A percentile compares a stretch with the other conserved stretches of the same genome.
These are phyloP conservation scores for Stylonectria norvegica DNA, from an alignment of 2,329 filamentous ascomycete species.

Conservation along the genomic window DNA sequence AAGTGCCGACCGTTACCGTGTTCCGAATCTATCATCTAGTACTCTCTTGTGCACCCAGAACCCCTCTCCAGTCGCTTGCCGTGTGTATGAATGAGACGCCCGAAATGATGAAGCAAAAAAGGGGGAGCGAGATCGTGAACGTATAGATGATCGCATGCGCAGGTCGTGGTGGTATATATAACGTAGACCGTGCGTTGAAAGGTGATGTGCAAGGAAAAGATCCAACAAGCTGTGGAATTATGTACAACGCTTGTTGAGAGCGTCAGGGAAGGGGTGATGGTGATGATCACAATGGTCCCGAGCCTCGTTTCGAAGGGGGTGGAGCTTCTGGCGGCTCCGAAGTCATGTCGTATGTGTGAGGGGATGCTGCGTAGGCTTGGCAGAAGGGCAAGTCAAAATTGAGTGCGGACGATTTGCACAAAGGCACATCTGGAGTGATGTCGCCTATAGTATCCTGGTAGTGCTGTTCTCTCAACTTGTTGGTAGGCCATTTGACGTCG, in stretches of 20 bases:
- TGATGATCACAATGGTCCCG: not conserved
- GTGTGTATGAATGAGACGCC: not conserved
- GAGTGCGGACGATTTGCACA: not conserved
- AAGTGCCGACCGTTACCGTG: too few relatives aligned
- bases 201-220: not conserved
- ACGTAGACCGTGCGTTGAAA: not conserved
- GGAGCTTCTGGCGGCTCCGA: not conserved
- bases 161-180: not conserved
- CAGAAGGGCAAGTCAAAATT: conserved; percentile 9
- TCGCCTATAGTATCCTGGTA: conserved; percentile 1
- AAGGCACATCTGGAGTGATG: conserved; percentile 5
- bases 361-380: not conserved
- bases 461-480: not conserved
- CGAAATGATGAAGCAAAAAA: not conserved
- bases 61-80: not conserved
- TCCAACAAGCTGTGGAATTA: not conserved
- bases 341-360: not conserved
- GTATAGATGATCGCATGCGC: not conserved
- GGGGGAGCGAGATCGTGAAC: too few relatives aligned
- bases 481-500: conserved; percentile 4
- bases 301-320: not conserved
- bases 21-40: not conserved
- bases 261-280: not conserved
- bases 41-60: not conserved
- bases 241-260: not conserved